Conservation (phyloP, 1,284 basidiomycete species). For the Rhodotorula glutinis region DNA sequence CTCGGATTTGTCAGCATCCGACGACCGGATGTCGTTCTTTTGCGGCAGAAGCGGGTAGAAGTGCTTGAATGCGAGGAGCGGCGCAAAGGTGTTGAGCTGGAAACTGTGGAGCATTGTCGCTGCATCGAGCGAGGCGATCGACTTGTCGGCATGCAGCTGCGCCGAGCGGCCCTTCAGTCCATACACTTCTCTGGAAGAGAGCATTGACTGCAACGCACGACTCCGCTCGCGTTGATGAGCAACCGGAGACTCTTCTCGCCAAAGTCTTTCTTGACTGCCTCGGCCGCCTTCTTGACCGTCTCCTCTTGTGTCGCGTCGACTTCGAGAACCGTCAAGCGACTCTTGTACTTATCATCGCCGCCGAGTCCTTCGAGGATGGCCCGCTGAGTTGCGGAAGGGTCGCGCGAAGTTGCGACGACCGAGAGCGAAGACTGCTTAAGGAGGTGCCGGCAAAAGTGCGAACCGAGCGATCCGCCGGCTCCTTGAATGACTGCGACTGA, state of each 20-base stretch:
- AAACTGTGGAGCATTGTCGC: slow-evolving; percentile 46
- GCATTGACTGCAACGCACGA: slow-evolving; percentile 44
- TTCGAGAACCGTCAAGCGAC: slow-evolving; percentile 49
- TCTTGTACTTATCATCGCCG: slow-evolving; percentile 20
- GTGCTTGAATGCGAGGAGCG: slow-evolving; percentile 54
- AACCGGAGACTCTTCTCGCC: slow-evolving; percentile 50
- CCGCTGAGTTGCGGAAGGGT: slow-evolving; percentile 44
- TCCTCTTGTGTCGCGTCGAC: slow-evolving; percentile 51
- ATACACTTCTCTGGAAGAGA: background rate
- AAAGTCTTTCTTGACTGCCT: slow-evolving; percentile 48
- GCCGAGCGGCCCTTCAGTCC: fast-evolving
- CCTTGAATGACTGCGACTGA: slow-evolving; percentile 43
- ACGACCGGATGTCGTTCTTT: slow-evolving; percentile 44
- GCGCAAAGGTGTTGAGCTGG: slow-evolving; percentile 54
- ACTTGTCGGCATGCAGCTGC: slow-evolving; percentile 54
- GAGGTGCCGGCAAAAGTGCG: slow-evolving; percentile 42
- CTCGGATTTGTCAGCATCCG: slow-evolving; percentile 16
- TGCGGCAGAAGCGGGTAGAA: slow-evolving; percentile 54
- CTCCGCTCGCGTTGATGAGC: slow-evolving; percentile 53
- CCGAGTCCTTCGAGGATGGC: slow-evolving; percentile 43
- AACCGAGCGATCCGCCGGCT: slow-evolving; percentile 36
- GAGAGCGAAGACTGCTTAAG: slow-evolving; percentile 50
- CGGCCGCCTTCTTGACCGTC: slow-evolving; percentile 48
- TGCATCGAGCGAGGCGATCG: slow-evolving; percentile 49
- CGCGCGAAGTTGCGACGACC: slow-evolving; percentile 52